Base-by-base conservation (phyloP, 2,329 filamentous ascomycete genomes). In the Colletotrichum acutatum region DNA sequence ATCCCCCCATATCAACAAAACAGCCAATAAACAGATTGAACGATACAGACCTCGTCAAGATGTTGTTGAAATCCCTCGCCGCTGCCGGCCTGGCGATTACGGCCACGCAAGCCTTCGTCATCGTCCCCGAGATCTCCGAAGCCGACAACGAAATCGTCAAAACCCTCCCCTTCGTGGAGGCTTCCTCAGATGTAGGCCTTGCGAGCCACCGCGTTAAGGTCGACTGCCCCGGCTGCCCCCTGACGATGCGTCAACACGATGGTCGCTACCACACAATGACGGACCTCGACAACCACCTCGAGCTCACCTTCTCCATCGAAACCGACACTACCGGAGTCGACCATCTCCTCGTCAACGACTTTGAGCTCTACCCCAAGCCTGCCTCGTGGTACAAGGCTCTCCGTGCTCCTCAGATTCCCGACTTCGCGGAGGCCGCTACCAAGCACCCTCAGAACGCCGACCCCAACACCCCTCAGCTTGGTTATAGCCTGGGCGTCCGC, bases 351-450 rank as follows among this genome's bases (percentile, higher is more conserved):
- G 77, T 93, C 70, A 92, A 93, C 80, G 89, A 87, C 70, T 87
- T 88, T 73, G 87, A 90, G 76, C 83, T 93, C 22, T 93, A 91
- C 76, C 89, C 89, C 19, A 81, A 84, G 64, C 80, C 88, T 75
- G 82, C 88, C 78, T 83, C 86, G 1, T 83, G 85, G 78, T 79
- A 79, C 75, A 80, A 81, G 60, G 80, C 81, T 9, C 82, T 90
- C 49, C 81, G 79, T 6, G 89, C 89, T 12, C 76, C 81, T 14
- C 85, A 90, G 68, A 77, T 86, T 42, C 81, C 84, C 53, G 82
- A 85, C 54, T 72, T 78, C 73, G 64, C 71, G 57, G 64, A 79
- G 77, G 71, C 77, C 73, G 78, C 76, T 46, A 78, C 77, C 49
- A 78, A 76, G 64, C 77, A 75, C 46, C 79, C 82, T 30, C 79